Evolutionary conservation across 2,329 filamentous ascomycete genomes (phyloP).

Genomic region (Pseudodiploospora longispora): DNA sequence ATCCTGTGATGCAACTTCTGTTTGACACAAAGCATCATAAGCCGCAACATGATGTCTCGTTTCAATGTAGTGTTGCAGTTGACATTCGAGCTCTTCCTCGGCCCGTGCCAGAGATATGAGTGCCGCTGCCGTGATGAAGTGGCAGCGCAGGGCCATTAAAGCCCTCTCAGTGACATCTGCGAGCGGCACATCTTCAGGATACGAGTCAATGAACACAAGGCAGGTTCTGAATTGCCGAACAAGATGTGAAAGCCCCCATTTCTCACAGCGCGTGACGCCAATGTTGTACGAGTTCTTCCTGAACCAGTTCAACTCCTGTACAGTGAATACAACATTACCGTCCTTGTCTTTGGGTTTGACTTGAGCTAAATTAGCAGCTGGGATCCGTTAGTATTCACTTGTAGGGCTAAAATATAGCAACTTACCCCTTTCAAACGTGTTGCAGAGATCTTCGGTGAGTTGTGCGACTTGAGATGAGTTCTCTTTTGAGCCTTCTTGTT

Average conservation of each 20-base stretch:
- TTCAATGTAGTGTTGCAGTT: slow-evolving; percentile 54
- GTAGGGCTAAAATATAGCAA: neutral
- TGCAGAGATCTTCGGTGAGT: slow-evolving; percentile 44
- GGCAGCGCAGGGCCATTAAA: slow-evolving; percentile 58
- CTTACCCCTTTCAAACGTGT: slow-evolving; percentile 37
- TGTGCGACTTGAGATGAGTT: neutral
- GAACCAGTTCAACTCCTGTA: slow-evolving; percentile 73
- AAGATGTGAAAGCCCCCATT: slow-evolving; percentile 45
- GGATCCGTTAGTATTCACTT: slow-evolving; percentile 5
- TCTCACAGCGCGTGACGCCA: slow-evolving; percentile 51
- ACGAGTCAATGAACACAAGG: slow-evolving; percentile 41
- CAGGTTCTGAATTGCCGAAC: slow-evolving; percentile 49
- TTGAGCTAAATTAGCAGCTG: slow-evolving; percentile 22
- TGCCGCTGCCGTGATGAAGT: slow-evolving; percentile 55
- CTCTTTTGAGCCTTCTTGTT: slow-evolving; percentile 18
- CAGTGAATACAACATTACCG: slow-evolving; percentile 45
- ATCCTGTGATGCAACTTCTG: slow-evolving; percentile 30
- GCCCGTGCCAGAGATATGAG: slow-evolving; percentile 44
- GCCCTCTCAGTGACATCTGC: slow-evolving; percentile 39
- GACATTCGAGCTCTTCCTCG: slow-evolving; percentile 39
- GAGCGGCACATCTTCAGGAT: slow-evolving; percentile 37
- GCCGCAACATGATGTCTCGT: slow-evolving; percentile 51
- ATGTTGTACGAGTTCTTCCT: slow-evolving; percentile 75
- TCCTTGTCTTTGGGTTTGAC: slow-evolving; percentile 28
- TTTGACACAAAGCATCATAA: slow-evolving; percentile 44